Base-by-base conservation (phyloP, 169 alveolate species). In the Eimeria sp. region DNA sequence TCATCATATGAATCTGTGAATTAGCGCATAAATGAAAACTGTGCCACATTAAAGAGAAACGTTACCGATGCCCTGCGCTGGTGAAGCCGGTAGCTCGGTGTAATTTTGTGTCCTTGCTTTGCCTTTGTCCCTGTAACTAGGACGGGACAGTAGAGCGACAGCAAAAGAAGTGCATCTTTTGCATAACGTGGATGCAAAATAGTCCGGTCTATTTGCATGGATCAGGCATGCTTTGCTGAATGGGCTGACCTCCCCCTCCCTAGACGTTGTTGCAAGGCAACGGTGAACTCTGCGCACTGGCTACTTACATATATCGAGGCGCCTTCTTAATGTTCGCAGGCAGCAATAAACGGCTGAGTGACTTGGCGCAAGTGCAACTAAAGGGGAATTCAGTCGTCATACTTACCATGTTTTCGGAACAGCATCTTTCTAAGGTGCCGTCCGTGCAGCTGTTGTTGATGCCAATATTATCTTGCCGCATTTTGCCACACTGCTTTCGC, bases 341-440 rank as follows among this genome's bases (percentile, higher is more conserved):
- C 80, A 34, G 92, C 57, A 86, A 10, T 51, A 86, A 61, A 27
- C 92, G 63, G 58, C 78, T 86, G 43, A 72, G 80, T 27, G 92
- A 86, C 9, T 86, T 86, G 78, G 76, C 80, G 43, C 92, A 86
- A 30, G 92, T 86, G 82, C 80, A 47, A 6, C 58, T 86, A 20
- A 57, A 54, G 80, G 92, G 92, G 2, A 86, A 30, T 11, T 86
- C 92, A 6, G 75, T 86, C 25, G 92, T 61, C 47, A n/a, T 47
- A 11, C 61, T 86, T 20, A 57, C 92, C 47, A 16, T 86, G 6
- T 86, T 86, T 61, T 47, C 43, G 61, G 92, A 86, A 40, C 92
- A 86, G 61, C 76, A 57, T 73, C 92, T 86, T 61, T 40, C 92
- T 7, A 86, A 86, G 92, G 92, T 61, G 63, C 63, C n/a, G 51